A percentile compares a stretch with the other conserved stretches of the same genome.
Evolutionary conservation across 345 rosid genomes (phyloP).

Genomic region (Heritiera littoralis): DNA sequence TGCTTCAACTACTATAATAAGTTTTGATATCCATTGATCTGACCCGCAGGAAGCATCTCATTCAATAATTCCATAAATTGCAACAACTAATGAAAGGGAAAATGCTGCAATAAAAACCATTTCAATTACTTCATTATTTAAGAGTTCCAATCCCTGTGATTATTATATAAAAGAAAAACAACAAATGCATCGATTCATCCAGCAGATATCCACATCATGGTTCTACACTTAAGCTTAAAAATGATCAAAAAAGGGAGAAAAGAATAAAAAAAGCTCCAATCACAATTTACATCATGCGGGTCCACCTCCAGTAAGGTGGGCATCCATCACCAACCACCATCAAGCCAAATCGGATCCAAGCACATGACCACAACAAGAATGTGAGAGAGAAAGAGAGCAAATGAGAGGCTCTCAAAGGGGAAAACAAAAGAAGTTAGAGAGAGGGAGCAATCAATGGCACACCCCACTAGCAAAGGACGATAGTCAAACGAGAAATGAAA

Average conservation of each 20-base stretch:
- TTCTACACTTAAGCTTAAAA: neutral
- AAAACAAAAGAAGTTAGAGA: constrained; percentile 16
- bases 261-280: neutral
- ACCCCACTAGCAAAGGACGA: constrained; percentile 41
- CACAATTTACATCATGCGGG: constrained; percentile 25
- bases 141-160: neutral
- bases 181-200: neutral
- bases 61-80: neutral
- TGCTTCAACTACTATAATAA: neutral
- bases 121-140: neutral
- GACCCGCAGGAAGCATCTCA: neutral
- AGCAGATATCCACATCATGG: constrained; percentile 11
- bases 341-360: constrained; percentile 40
- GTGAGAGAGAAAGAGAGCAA: constrained; percentile 18
- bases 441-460: constrained; percentile 50
- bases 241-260: neutral
- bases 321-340: constrained; percentile 43
- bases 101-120: neutral
- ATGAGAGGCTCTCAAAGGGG: constrained; percentile 29
- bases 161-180: constrained; percentile 9
- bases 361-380: constrained; percentile 34
- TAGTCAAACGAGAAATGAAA: constrained; percentile 55
- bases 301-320: constrained; percentile 19
- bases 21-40: neutral
- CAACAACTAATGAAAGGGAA: neutral